Evolutionary conservation across 768 basidiomycete species (phyloP).

Genomic region (Cystoderma amianthinum): DNA sequence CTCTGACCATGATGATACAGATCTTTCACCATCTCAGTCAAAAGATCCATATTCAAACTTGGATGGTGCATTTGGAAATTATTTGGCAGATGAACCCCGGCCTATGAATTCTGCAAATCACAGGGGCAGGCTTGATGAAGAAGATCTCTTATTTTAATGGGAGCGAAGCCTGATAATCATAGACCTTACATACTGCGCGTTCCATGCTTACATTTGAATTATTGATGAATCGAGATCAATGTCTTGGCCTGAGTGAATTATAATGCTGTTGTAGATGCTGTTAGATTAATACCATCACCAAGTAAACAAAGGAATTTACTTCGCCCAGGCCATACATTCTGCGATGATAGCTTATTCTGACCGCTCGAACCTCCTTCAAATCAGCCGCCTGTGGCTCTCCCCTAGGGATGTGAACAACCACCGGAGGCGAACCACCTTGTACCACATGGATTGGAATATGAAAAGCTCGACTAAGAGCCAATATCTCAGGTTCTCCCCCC

Average conservation of each 20-base stretch:
- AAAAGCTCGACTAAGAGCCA: conserved; percentile 78
- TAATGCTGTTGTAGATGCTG: conserved; percentile 88
- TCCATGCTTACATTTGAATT: too few relatives aligned
- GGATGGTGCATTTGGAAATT: conserved; percentile 69
- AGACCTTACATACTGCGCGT: too few relatives aligned
- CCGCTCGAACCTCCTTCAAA: conserved; percentile 28
- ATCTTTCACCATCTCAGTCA: conserved; percentile 8
- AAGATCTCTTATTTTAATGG: conserved; percentile 61
- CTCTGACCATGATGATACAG: conserved; percentile 16
- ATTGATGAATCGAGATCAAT: too few relatives aligned
- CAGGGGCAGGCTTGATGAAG: conserved; percentile 39
- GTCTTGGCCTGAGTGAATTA: conserved; percentile 70
- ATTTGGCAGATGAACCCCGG: conserved; percentile 65
- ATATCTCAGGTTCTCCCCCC: conserved; percentile 98
- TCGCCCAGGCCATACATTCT: conserved; percentile 95
- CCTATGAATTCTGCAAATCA: conserved; percentile 43
- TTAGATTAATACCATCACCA: too few relatives aligned
- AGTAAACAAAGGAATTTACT: conserved; percentile 46
- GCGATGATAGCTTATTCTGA: conserved; percentile 86
- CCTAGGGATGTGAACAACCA: conserved; percentile 76
- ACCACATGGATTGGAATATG: conserved; percentile 86
- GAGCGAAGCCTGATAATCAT: too few relatives aligned
- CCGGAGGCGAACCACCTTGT: conserved; percentile 71
- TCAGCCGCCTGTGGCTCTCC: conserved; percentile 20
- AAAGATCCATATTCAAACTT: conserved; percentile 82